Percentiles rank a stretch among this genome's conserved stretches.
These are phyloP conservation scores for Rubus idaeus DNA, from an alignment of 306 rosid genomes.

Conservation along the genomic window DNA sequence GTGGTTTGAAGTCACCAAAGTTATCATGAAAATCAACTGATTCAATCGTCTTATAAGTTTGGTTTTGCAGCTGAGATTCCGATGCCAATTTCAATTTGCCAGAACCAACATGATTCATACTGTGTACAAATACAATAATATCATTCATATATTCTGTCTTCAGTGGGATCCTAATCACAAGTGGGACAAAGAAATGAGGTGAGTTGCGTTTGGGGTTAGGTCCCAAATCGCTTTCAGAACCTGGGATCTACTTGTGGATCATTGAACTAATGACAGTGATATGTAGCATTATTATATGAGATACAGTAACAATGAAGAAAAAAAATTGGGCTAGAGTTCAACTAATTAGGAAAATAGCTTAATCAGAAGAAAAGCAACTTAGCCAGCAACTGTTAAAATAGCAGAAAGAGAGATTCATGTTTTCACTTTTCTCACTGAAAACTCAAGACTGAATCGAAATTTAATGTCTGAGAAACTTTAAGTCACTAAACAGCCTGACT, in stretches of 20 bases:
- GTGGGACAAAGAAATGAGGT: background rate
- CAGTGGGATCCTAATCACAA: background rate
- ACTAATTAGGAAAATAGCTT: background rate
- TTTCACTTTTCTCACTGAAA: no score
- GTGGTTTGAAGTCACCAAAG: background rate
- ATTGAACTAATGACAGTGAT: background rate
- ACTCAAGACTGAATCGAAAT: no score
- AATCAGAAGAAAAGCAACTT: no score
- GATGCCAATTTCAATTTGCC: background rate
- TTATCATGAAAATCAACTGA: no score
- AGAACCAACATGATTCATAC: background rate
- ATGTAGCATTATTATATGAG: background rate
- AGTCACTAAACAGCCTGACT: background rate
- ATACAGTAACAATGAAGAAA: no score
- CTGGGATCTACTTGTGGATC: background rate
- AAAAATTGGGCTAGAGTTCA: background rate
- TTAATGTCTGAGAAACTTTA: background rate
- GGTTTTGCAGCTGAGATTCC: background rate
- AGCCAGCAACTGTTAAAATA: no score
- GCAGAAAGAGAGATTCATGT: no score
- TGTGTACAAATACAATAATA: background rate
- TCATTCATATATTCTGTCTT: background rate
- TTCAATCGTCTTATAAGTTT: background rate
- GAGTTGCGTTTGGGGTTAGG: background rate
- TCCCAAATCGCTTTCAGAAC: background rate